Conservation (phyloP, 2,329 filamentous ascomycete species). For the Colletotrichum sp. region DNA sequence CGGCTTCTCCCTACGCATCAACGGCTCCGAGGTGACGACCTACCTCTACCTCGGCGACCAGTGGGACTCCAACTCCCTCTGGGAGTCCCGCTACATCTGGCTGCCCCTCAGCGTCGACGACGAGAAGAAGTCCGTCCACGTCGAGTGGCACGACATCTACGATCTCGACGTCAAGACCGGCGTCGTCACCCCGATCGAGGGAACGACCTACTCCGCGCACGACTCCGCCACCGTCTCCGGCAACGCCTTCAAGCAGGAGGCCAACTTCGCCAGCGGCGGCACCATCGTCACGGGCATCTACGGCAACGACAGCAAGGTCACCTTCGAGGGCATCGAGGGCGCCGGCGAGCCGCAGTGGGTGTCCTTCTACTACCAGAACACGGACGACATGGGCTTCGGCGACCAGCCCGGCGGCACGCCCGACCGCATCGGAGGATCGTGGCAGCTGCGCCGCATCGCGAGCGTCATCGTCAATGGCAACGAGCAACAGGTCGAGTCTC, state of each 20-base stretch:
- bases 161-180: conserved; percentile 57
- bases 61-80: conserved; percentile 57
- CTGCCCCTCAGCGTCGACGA: conserved; percentile 58
- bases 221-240: conserved; percentile 45
- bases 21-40: conserved; percentile 52
- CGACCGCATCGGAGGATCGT: conserved; percentile 63
- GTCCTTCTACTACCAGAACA: conserved; percentile 63
- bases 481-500: conserved; percentile 44
- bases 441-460: conserved; percentile 64
- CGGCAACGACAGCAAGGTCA: conserved; percentile 57
- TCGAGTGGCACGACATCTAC: conserved; percentile 60
- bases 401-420: conserved; percentile 59
- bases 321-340: conserved; percentile 47
- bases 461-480: conserved; percentile 64
- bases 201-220: conserved; percentile 50
- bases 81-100: conserved; percentile 63
- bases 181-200: conserved; percentile 49
- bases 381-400: conserved; percentile 66
- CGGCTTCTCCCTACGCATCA: conserved; percentile 52
- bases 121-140: conserved; percentile 47
- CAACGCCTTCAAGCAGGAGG: conserved; percentile 54
- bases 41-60: conserved; percentile 55
- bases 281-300: conserved; percentile 56
- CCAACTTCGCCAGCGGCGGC: conserved; percentile 50
- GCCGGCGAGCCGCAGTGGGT: conserved; percentile 57